Conservation (phyloP, 2,329 filamentous ascomycete genomes). For the Microdochium nivale region DNA sequence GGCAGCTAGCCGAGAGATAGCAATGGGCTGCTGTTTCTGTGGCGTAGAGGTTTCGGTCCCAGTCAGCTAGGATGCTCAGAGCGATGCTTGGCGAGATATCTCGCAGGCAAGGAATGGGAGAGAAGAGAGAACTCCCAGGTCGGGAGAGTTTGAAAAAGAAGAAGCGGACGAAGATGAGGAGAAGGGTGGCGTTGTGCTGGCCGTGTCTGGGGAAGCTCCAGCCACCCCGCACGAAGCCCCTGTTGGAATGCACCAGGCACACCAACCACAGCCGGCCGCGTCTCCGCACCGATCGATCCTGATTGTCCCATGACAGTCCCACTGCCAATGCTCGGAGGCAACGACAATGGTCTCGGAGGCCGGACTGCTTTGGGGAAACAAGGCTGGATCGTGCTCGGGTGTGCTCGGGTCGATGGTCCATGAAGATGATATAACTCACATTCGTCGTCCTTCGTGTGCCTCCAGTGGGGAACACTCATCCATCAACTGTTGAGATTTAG, state of each 20-base stretch:
- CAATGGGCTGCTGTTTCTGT: not conserved
- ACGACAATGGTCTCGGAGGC: not conserved
- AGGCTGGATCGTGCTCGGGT: not conserved
- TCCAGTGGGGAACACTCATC: not conserved
- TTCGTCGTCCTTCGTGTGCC: not conserved
- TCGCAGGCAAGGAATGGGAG: not conserved
- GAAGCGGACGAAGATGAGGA: not conserved
- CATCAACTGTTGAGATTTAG: not conserved
- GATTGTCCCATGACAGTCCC: not conserved
- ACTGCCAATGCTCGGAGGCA: not conserved
- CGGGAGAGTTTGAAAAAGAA: not conserved
- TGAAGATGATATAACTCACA: not conserved
- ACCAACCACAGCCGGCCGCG: not conserved
- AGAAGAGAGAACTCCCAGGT: not conserved
- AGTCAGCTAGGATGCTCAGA: not conserved
- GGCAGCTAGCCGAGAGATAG: not conserved
- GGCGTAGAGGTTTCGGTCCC: not conserved
- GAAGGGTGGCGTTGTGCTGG: not conserved
- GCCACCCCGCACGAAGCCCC: not conserved
- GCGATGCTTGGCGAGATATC: not conserved
- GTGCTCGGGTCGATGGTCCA: not conserved
- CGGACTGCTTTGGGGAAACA: not conserved
- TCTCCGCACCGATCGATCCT: not conserved
- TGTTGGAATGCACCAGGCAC: not conserved
- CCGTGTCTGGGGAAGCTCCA: not conserved